These are phyloP conservation scores for Pythium utonaiense DNA, from an alignment of 352 stramenopile species.

Conservation along the genomic window DNA sequence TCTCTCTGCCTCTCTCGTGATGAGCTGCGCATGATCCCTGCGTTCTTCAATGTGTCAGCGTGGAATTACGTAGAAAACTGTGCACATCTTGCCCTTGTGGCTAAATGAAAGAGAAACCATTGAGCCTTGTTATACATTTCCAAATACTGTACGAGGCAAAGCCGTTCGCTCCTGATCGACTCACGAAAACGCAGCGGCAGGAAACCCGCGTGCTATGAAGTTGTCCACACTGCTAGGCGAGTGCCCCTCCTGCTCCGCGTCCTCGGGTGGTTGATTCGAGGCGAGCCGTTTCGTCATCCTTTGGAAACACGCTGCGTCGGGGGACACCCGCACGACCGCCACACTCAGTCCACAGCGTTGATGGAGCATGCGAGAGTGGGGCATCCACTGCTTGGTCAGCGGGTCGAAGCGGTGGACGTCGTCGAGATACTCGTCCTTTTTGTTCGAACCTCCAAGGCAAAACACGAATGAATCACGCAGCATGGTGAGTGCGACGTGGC, in stretches of 20 bases:
- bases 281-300: not conserved
- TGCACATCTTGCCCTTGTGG: not conserved
- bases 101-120: not conserved
- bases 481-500: slow-evolving; percentile 57
- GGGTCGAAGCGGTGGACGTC: slow-evolving; percentile 64
- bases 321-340: slow-evolving; percentile 38
- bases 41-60: too few relatives aligned
- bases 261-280: not conserved
- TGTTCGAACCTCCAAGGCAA: slow-evolving; percentile 66
- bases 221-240: slow-evolving; percentile 9
- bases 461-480: slow-evolving; percentile 69
- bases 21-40: not conserved
- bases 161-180: not conserved
- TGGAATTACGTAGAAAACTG: too few relatives aligned
- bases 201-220: not conserved
- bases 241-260: not conserved
- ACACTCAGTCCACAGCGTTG: slow-evolving; percentile 68
- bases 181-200: slow-evolving; percentile 13
- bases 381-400: slow-evolving; percentile 56
- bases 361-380: slow-evolving; percentile 53
- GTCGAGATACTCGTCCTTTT: slow-evolving; percentile 73
- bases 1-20: not conserved
- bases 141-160: not conserved
- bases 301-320: slow-evolving; percentile 39
- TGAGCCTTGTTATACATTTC: not conserved